Base-by-base conservation (phyloP, 176 grass and related monocot genomes). In the Raddia guianensis region DNA sequence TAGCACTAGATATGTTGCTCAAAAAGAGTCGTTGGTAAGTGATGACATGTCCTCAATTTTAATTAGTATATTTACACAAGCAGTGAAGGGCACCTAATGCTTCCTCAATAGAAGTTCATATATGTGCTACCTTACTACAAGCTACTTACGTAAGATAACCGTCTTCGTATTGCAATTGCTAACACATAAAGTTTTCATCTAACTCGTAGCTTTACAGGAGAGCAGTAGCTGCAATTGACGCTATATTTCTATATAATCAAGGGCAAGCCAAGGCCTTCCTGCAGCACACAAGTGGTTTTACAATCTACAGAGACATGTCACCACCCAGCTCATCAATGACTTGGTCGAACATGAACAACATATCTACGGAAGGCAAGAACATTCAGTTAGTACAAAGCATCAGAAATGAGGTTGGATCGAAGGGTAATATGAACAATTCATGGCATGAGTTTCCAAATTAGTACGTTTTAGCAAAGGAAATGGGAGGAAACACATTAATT, bases 311-410 rank as follows among this genome's bases (percentile, higher is more conserved):
- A 5, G 71, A 53, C 79, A 93, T 71, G 72, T 87, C 82, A 33
- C 81, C 78, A n/a, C 91, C 91, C 79, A 87, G 70, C 70, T 93
- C 91, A 76, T 93, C 74, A 37, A 93, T 93, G 59, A 75, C 87
- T 82, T 80, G 85, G 35, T 93, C 85, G 40, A 93, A 76, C 56
- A 75, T 83, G 75, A 79, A 87, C 82, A 93, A 65, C 82, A 90
- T 85, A 61, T 93, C 87, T 93, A 86, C 68, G 63, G 59, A 27
- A 83, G 69, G 56, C 75, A 82, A 60, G 73, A 83, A 13, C 20
- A 72, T 16, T 12, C 16, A 34, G 37, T 71, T 58, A 84, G 45
- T 70, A 64, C 14, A 27, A 70, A 70, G 27, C 5, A 0, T 44
- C 37, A 47, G 14, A 68, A 77, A 63, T 54, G 68, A 75, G 18